Evolutionary conservation across 163 green algal genomes (phyloP).

Genomic region (Trebouxiophyceae sp.): DNA sequence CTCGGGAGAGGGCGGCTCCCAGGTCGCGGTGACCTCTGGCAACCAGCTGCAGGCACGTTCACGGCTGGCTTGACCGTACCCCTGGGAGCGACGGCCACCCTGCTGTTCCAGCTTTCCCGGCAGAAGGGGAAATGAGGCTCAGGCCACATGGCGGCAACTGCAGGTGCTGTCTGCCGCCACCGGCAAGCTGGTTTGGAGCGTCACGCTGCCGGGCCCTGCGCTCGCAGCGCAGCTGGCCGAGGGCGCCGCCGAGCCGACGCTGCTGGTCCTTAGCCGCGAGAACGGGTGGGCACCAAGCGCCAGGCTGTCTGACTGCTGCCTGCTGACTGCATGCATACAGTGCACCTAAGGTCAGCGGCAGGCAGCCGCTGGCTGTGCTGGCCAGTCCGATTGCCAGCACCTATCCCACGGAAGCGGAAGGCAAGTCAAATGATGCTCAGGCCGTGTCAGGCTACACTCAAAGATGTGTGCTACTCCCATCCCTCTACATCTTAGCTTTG

Average conservation of each 20-base stretch:
- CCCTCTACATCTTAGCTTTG: too few relatives aligned
- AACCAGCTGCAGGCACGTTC: slow-evolving; percentile 17
- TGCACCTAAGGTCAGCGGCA: background rate
- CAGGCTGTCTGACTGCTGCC: too few relatives aligned
- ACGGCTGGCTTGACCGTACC: background rate
- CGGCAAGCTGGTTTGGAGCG: slow-evolving; percentile 7
- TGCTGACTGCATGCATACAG: too few relatives aligned
- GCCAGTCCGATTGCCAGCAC: background rate
- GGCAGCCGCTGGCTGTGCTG: background rate
- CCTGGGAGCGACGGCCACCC: background rate
- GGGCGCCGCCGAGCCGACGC: too few relatives aligned
- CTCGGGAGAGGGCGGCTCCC: background rate
- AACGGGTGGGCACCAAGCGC: background rate
- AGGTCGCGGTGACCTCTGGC: background rate
- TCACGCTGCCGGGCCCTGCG: background rate
- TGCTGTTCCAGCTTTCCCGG: background rate
- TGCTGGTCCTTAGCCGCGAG: too few relatives aligned
- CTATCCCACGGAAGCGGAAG: too few relatives aligned
- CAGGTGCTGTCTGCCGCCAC: slow-evolving; percentile 14
- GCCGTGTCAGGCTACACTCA: too few relatives aligned
- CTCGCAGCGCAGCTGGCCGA: background rate
- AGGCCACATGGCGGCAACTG: slow-evolving; percentile 1
- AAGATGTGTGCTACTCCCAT: too few relatives aligned
- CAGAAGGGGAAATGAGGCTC: slow-evolving; percentile 1
- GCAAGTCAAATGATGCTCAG: too few relatives aligned